These are phyloP conservation scores for Wickerhamiella pararugosa DNA, from an alignment of 1,139 yeast species.

Conservation along the genomic window DNA sequence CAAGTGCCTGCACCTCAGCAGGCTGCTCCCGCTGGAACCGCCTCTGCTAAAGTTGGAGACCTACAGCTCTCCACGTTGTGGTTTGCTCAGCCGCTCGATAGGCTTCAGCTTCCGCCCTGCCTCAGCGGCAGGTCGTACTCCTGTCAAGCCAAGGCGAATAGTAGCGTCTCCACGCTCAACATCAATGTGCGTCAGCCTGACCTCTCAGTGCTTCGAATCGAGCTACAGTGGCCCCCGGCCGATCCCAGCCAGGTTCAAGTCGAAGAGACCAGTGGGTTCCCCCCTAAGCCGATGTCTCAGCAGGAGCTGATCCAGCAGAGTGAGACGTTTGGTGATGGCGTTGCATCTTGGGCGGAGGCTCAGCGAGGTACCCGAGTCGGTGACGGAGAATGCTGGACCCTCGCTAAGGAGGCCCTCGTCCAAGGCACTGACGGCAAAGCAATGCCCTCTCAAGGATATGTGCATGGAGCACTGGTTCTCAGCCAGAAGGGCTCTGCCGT, in stretches of 20 bases:
- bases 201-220: slow-evolving; percentile 4
- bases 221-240: slow-evolving; percentile 4
- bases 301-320: slow-evolving; percentile 24
- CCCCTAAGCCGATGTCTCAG: slow-evolving; percentile 35
- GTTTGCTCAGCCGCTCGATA: slow-evolving; percentile 6
- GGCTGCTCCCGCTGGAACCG: background rate
- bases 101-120: slow-evolving; percentile 5
- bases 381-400: slow-evolving; percentile 68
- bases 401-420: slow-evolving; percentile 48
- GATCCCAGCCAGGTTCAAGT: slow-evolving; percentile 6
- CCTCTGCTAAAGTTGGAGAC: slow-evolving; percentile 2
- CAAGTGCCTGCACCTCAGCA: background rate
- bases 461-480: slow-evolving; percentile 8
- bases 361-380: slow-evolving; percentile 43
- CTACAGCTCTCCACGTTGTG: slow-evolving; percentile 7
- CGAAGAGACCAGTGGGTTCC: slow-evolving; percentile 19
- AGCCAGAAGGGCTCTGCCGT: slow-evolving; percentile 4
- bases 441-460: slow-evolving; percentile 8
- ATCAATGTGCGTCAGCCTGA: slow-evolving; percentile 7
- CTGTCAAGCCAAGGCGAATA: background rate
- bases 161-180: background rate
- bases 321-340: slow-evolving; percentile 28
- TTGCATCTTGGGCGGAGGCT: slow-evolving; percentile 52
- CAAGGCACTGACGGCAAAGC: slow-evolving; percentile 14
- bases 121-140: slow-evolving; percentile 2